phyloP scores from a whole-genome alignment of 495 filamentous ascomycete species.

The Trichocladium uniseriatum region DNA sequence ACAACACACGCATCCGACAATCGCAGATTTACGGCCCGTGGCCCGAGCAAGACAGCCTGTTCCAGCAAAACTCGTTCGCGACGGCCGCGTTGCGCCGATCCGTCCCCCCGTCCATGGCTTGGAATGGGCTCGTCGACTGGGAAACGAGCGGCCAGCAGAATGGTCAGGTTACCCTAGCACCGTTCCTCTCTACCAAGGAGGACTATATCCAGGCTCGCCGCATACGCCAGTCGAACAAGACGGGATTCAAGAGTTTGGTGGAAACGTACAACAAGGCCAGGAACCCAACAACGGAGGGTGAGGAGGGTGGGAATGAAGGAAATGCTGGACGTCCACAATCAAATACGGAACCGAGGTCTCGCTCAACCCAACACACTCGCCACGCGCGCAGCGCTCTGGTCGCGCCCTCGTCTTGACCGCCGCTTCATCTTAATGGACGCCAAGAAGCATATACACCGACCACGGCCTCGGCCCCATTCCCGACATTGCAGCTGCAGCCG shows the following conservation, averaged over 20 bases:
- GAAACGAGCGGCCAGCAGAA: conserved; percentile 32
- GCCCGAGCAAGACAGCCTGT: conserved; percentile 19
- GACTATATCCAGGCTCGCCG: neutral
- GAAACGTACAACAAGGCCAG: neutral
- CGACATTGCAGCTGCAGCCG: no score
- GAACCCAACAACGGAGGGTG: no score
- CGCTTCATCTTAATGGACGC: no score
- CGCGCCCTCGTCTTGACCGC: no score
- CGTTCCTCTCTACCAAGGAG: neutral
- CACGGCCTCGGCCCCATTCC: no score
- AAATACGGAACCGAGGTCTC: no score
- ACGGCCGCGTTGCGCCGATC: conserved; percentile 24
- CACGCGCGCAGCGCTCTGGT: no score
- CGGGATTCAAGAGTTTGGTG: neutral
- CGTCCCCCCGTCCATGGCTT: conserved; percentile 30
- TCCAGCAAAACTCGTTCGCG: conserved; percentile 16
- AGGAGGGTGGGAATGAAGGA: no score
- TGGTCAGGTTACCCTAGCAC: neutral
- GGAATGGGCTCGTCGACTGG: conserved; percentile 39
- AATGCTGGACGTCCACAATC: no score
- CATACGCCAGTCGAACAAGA: neutral
- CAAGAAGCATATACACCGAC: no score
- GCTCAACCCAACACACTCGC: no score
- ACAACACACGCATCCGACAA: conserved; percentile 23
- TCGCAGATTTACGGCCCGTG: conserved; percentile 38